Percentiles rank a stretch among this genome's conserved stretches.
Evolutionary conservation across 768 basidiomycete genomes (phyloP).

Genomic region (Amanita subjunquillea): DNA sequence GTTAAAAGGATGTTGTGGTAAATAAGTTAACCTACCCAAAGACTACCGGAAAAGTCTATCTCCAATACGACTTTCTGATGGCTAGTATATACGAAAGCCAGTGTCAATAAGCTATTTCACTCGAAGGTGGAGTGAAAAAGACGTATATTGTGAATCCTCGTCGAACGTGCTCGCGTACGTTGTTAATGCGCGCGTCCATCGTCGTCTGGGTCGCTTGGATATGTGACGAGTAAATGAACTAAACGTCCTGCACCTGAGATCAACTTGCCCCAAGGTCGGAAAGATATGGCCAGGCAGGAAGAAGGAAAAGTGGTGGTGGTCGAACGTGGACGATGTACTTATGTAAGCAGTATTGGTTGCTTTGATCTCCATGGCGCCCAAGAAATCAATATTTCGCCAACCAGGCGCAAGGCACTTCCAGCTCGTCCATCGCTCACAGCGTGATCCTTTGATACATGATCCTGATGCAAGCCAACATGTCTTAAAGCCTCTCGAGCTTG

Average conservation of each 20-base stretch:
- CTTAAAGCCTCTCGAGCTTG: constrained; percentile 72
- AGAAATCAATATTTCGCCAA: constrained; percentile 80
- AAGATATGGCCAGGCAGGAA: neutral
- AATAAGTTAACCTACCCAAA: constrained; percentile 51
- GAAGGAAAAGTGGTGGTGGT: constrained; percentile 8
- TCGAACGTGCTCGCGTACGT: constrained; percentile 72
- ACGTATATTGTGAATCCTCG: constrained; percentile 91
- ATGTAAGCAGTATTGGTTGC: constrained; percentile 20
- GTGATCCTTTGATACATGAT: constrained; percentile 93
- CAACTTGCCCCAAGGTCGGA: neutral
- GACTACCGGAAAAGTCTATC: constrained; percentile 81
- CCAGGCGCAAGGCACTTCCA: constrained; percentile 92
- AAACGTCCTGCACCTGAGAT: neutral
- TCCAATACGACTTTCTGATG: constrained; percentile 95
- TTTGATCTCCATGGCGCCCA: constrained; percentile 44
- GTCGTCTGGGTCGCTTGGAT: constrained; percentile 12
- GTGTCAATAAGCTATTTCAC: constrained; percentile 17
- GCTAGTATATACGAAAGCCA: constrained; percentile 55
- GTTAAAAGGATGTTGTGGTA: constrained; percentile 2
- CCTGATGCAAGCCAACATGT: constrained; percentile 83
- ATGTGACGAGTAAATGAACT: constrained; percentile 17
- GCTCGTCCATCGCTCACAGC: constrained; percentile 91
- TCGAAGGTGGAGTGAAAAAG: constrained; percentile 16
- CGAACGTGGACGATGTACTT: constrained; percentile 19
- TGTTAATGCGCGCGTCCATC: constrained; percentile 42